phyloP scores from a whole-genome alignment of 2,329 filamentous ascomycete species.

The Penicillium hordei region DNA sequence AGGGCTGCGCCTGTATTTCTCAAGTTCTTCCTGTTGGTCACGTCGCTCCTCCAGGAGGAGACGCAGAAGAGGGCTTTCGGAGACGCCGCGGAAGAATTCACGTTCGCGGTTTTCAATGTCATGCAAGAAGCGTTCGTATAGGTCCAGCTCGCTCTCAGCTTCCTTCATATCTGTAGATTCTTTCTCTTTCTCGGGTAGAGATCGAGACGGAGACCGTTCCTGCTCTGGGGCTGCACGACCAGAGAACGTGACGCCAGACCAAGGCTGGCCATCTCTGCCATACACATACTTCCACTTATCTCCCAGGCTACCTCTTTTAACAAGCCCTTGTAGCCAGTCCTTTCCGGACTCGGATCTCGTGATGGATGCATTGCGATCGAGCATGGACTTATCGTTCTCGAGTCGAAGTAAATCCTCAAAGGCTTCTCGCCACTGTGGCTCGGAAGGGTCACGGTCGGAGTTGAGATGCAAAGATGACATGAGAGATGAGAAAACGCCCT shows the following conservation, averaged over 20 bases:
- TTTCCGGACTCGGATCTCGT: conserved; percentile 32
- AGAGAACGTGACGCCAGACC: conserved; percentile 26
- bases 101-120: conserved; percentile 37
- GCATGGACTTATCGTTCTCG: conserved; percentile 46
- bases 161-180: conserved; percentile 21
- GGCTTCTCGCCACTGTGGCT: conserved; percentile 55
- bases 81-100: conserved; percentile 28
- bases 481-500: conserved; percentile 36
- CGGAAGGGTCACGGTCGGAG: conserved; percentile 35
- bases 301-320: conserved; percentile 45
- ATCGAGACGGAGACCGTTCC: conserved; percentile 7
- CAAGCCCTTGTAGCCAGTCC: conserved; percentile 44
- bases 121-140: conserved; percentile 53
- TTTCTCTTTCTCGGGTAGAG: conserved; percentile 14
- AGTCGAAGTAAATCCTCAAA: conserved; percentile 60
- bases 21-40: conserved; percentile 24
- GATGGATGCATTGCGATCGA: conserved; percentile 32
- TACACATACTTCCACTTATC: conserved; percentile 38
- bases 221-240: conserved; percentile 6
- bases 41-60: conserved; percentile 36
- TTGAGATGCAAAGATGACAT: conserved; percentile 33
- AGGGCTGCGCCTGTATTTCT: conserved; percentile 11
- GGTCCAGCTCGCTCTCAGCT: conserved; percentile 51
- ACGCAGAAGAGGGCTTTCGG: conserved; percentile 38
- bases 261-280: conserved; percentile 23